These are phyloP conservation scores for Camelina sativa DNA, from an alignment of 345 rosid genomes.

Conservation along the genomic window DNA sequence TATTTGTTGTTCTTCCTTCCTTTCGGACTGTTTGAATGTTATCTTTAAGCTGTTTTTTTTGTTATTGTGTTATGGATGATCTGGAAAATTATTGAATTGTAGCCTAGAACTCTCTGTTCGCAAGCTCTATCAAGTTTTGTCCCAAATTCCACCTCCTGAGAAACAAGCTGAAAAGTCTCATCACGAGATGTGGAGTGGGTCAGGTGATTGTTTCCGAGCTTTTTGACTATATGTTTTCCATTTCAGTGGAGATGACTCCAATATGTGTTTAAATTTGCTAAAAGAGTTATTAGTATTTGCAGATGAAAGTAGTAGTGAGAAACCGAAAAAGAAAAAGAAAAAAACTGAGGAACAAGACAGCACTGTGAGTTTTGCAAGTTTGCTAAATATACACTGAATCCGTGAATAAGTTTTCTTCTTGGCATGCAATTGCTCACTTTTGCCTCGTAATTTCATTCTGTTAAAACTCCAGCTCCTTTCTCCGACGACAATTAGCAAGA, in stretches of 20 bases:
- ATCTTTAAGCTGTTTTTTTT: not conserved
- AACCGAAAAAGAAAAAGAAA: constrained; percentile 43
- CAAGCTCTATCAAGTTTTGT: constrained; percentile 61
- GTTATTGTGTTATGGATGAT: not conserved
- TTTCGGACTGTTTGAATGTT: constrained; percentile 2
- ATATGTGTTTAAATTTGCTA: constrained; percentile 6
- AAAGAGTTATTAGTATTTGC: constrained; percentile 20
- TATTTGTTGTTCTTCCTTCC: not conserved
- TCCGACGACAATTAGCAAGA: constrained; percentile 61
- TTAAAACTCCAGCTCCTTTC: constrained; percentile 58
- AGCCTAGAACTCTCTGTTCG: constrained; percentile 59
- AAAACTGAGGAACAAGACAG: constrained; percentile 47
- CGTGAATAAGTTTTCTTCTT: not conserved
- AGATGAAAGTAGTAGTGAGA: constrained; percentile 32
- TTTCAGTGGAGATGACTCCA: not conserved
- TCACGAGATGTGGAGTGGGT: constrained; percentile 79
- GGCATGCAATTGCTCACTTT: constrained; percentile 8
- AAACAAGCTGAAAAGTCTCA: constrained; percentile 51
- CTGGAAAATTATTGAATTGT: constrained; percentile 36
- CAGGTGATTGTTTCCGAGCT: constrained; percentile 55
- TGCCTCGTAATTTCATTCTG: not conserved
- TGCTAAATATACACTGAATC: not conserved
- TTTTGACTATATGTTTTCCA: constrained; percentile 17
- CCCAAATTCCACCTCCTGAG: constrained; percentile 58
- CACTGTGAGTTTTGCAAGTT: constrained; percentile 50